Conservation (phyloP, 1,139 yeast genomes). For the Taiozyma sp. region DNA sequence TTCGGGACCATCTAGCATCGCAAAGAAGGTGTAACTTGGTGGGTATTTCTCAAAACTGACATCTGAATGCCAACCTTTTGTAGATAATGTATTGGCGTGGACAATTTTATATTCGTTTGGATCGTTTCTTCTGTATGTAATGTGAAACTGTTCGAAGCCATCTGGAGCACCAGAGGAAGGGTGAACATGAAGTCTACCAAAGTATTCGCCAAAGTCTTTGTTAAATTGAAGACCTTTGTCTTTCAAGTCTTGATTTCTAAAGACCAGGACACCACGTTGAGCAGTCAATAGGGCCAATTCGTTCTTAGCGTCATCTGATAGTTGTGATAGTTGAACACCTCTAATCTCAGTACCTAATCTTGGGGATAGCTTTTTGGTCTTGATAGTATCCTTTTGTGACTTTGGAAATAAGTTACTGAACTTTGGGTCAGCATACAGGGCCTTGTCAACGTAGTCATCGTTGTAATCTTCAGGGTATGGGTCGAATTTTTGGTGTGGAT, state of each 20-base stretch:
- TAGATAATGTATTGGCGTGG: conserved; percentile 33
- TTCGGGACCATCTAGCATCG: conserved; percentile 56
- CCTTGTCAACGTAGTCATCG: conserved; percentile 42
- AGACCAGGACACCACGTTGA: conserved; percentile 63
- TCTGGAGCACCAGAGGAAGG: conserved; percentile 71
- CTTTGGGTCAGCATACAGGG: conserved; percentile 50
- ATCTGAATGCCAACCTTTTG: conserved; percentile 61
- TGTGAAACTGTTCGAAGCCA: conserved; percentile 54
- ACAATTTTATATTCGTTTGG: conserved; percentile 33
- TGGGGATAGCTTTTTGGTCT: conserved; percentile 32
- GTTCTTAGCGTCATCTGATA: conserved; percentile 49
- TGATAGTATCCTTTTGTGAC: conserved; percentile 2
- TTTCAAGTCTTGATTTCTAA: conserved; percentile 62
- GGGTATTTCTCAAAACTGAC: conserved; percentile 70
- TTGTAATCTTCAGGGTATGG: conserved; percentile 43
- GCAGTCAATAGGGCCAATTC: conserved; percentile 64
- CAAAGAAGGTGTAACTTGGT: conserved; percentile 60
- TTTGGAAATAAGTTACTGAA: conserved; percentile 46
- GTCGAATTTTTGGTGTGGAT: conserved; percentile 32
- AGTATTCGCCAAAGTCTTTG: conserved; percentile 53
- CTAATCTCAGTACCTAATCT: conserved; percentile 60
- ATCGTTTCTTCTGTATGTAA: conserved; percentile 52
- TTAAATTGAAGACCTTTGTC: conserved; percentile 51
- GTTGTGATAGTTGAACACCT: conserved; percentile 54
- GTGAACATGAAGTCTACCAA: conserved; percentile 68